These are phyloP conservation scores for Bruguiera hainesii DNA, from an alignment of 441 rosid species.

Conservation along the genomic window DNA sequence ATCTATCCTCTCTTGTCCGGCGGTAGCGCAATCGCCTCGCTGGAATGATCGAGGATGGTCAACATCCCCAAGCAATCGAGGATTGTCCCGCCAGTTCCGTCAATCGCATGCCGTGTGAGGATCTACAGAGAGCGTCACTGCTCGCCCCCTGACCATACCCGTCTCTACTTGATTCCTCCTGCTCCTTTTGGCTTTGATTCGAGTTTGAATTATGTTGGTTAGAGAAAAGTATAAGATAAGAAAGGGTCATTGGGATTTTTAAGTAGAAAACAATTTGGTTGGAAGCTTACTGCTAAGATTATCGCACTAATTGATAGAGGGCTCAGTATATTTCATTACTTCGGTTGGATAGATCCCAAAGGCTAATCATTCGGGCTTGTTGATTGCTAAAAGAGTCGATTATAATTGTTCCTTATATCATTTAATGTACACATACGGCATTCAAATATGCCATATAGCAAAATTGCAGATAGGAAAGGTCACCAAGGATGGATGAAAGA, in stretches of 20 bases:
- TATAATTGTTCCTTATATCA: background rate
- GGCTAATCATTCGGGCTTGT: too few relatives aligned
- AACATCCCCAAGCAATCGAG: conserved; percentile 56
- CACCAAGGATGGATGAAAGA: conserved; percentile 99
- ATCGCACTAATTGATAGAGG: background rate
- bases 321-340: background rate
- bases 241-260: background rate
- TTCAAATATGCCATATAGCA: conserved; percentile 85
- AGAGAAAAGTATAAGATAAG: background rate
- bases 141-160: conserved; percentile 69
- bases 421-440: conserved; percentile 70
- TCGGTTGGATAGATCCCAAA: too few relatives aligned
- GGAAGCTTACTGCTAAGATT: too few relatives aligned
- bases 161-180: conserved; percentile 89
- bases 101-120: conserved; percentile 93
- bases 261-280: too few relatives aligned
- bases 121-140: conserved; percentile 91
- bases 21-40: conserved; percentile 69
- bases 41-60: conserved; percentile 58
- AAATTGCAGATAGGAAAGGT: conserved; percentile 92
- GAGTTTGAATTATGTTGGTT: background rate
- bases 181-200: conserved; percentile 27
- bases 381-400: background rate
- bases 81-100: conserved; percentile 67
- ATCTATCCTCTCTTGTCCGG: too few relatives aligned